phyloP scores from a whole-genome alignment of 108 stramenopile genomes.

The Cylindrotheca closterium region DNA sequence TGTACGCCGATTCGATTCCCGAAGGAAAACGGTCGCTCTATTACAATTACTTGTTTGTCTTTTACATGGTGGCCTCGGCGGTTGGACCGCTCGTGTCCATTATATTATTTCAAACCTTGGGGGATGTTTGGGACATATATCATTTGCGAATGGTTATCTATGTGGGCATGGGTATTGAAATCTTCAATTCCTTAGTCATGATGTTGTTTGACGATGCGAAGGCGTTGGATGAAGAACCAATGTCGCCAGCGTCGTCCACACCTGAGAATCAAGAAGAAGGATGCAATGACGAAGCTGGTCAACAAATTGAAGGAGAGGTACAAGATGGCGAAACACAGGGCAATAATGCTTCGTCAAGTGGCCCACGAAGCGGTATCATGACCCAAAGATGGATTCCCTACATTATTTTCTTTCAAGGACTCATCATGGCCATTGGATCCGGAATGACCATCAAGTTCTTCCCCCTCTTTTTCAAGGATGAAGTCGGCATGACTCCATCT shows the following conservation, averaged over 20 bases:
- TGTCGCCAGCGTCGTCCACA: background rate
- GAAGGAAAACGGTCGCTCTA: slow-evolving; percentile 50
- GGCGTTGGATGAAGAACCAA: slow-evolving; percentile 47
- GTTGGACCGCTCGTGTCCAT: slow-evolving; percentile 66
- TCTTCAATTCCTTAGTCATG: slow-evolving; percentile 44
- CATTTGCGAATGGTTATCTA: slow-evolving; percentile 48
- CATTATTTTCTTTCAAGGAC: slow-evolving; percentile 39
- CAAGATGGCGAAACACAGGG: background rate
- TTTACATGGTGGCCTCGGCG: slow-evolving; percentile 34
- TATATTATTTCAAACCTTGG: slow-evolving; percentile 40
- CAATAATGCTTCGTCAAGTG: background rate
- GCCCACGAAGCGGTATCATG: background rate
- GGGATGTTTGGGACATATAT: slow-evolving; percentile 59
- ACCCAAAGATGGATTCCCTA: slow-evolving; percentile 54
- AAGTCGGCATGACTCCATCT: slow-evolving; percentile 56
- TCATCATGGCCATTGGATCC: slow-evolving; percentile 56
- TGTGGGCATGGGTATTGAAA: slow-evolving; percentile 56
- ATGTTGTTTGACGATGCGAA: slow-evolving; percentile 67
- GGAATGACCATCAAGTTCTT: slow-evolving; percentile 86
- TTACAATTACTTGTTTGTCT: slow-evolving; percentile 48
- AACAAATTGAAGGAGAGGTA: background rate
- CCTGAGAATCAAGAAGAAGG: background rate
- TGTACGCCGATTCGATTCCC: slow-evolving; percentile 65
- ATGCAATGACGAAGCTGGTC: background rate
- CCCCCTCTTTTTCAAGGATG: slow-evolving; percentile 77